Conservation (phyloP, 768 basidiomycete genomes). For the Lactarius evosmus region DNA sequence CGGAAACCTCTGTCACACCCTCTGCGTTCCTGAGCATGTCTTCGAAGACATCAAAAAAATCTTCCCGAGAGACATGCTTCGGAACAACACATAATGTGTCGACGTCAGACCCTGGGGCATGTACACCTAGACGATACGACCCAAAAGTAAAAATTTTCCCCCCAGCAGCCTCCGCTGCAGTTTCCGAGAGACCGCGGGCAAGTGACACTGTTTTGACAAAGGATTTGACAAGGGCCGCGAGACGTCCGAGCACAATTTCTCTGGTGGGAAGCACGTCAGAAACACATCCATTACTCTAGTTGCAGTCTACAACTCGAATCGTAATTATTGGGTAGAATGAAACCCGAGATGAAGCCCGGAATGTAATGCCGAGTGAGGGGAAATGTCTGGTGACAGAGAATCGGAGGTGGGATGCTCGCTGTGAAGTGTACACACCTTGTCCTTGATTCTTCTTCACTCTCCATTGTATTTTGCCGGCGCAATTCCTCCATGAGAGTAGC, state of each 20-base stretch:
- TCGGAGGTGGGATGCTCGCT: neutral
- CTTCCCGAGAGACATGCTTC: conserved; percentile 91
- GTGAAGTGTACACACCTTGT: conserved; percentile 54
- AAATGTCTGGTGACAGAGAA: conserved; percentile 4
- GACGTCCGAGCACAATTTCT: conserved; percentile 88
- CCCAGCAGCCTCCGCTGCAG: conserved; percentile 84
- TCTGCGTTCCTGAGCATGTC: conserved; percentile 81
- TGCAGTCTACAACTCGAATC: conserved; percentile 11
- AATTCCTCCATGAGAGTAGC: conserved; percentile 88
- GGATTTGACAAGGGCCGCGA: conserved; percentile 85
- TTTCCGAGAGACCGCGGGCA: conserved; percentile 78
- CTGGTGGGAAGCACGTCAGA: conserved; percentile 42
- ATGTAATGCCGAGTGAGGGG: neutral
- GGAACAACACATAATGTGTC: conserved; percentile 98
- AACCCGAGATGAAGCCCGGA: neutral
- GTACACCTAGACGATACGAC: conserved; percentile 95
- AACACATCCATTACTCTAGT: conserved; percentile 11
- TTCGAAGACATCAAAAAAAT: conserved; percentile 92
- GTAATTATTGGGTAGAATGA: neutral
- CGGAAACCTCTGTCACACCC: conserved; percentile 85
- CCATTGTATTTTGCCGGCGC: conserved; percentile 79
- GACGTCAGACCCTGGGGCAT: conserved; percentile 94
- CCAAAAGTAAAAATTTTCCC: conserved; percentile 99
- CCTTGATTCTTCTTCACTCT: conserved; percentile 82
- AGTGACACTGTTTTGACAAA: conserved; percentile 86